These are phyloP conservation scores for Verticillium nubilum DNA, from an alignment of 2,329 filamentous ascomycete species.

Conservation along the genomic window DNA sequence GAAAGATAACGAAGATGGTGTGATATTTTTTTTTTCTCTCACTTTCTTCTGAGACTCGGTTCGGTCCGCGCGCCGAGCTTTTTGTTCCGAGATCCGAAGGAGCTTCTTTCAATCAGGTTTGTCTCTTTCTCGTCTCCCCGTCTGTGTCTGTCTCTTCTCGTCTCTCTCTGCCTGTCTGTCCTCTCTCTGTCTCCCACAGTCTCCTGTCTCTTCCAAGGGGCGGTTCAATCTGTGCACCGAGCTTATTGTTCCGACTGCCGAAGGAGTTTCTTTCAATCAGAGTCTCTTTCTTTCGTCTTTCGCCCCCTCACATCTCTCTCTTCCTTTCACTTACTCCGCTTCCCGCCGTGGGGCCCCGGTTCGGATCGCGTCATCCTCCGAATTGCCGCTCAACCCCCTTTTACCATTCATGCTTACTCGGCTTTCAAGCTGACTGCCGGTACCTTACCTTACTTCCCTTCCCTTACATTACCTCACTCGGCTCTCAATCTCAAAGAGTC, in stretches of 20 bases:
- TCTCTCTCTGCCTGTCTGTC: background rate
- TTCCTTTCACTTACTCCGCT: background rate
- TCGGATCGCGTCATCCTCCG: background rate
- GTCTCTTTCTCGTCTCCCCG: background rate
- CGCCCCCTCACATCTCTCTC: background rate
- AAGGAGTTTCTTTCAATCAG: background rate
- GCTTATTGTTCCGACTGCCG: background rate
- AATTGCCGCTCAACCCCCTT: background rate
- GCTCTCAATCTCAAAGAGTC: background rate
- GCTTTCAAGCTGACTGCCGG: too few species aligned
- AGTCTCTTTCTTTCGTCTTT: background rate
- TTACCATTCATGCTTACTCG: too few species aligned
- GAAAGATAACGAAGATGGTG: background rate
- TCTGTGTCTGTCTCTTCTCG: too few species aligned
- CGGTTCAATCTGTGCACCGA: background rate
- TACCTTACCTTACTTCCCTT: too few species aligned
- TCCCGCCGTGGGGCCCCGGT: background rate
- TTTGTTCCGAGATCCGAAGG: background rate
- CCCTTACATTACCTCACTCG: background rate
- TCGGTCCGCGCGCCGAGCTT: background rate
- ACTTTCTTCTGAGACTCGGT: background rate
- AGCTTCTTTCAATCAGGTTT: background rate
- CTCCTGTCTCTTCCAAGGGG: background rate
- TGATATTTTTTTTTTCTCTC: background rate
- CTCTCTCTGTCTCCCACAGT: background rate